Evolutionary conservation across 1,284 basidiomycete genomes (phyloP).

Genomic region (Fistulina hepatica): DNA sequence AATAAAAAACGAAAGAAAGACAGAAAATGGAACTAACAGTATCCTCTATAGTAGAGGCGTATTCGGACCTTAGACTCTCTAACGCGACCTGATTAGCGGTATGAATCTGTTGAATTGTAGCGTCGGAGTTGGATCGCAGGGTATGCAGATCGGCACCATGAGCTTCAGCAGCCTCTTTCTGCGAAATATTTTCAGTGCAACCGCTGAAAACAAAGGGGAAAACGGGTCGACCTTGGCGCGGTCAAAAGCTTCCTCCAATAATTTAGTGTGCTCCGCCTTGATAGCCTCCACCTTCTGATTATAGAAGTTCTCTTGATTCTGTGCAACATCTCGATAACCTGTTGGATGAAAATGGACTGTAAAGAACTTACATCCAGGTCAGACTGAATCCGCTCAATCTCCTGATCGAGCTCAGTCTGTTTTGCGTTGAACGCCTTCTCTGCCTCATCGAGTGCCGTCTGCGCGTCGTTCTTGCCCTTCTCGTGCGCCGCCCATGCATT

Average conservation of each 20-base stretch:
- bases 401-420: constrained; percentile 46
- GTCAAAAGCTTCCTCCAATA: constrained; percentile 60
- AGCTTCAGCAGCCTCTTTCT: constrained; percentile 55
- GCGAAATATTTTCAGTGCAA: constrained; percentile 8
- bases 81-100: constrained; percentile 47
- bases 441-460: constrained; percentile 34
- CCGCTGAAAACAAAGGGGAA: neutral
- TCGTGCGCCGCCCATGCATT: constrained; percentile 36
- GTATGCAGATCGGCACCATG: constrained; percentile 63
- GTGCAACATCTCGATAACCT: constrained; percentile 11
- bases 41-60: constrained; percentile 43
- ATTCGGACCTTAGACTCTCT: constrained; percentile 50
- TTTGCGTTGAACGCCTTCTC: constrained; percentile 36
- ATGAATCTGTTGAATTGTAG: constrained; percentile 58
- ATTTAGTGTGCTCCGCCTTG: constrained; percentile 53
- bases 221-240: constrained; percentile 50
- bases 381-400: constrained; percentile 42
- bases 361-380: constrained; percentile 49
- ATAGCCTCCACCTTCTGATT: constrained; percentile 53
- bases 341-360: neutral
- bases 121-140: constrained; percentile 54
- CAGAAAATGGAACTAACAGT: constrained; percentile 44
- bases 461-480: constrained; percentile 33
- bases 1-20: too few species aligned
- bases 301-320: constrained; percentile 64